These are phyloP conservation scores for Podila verticillata DNA, from an alignment of 192 early-diverging fungal genomes.

Conservation along the genomic window DNA sequence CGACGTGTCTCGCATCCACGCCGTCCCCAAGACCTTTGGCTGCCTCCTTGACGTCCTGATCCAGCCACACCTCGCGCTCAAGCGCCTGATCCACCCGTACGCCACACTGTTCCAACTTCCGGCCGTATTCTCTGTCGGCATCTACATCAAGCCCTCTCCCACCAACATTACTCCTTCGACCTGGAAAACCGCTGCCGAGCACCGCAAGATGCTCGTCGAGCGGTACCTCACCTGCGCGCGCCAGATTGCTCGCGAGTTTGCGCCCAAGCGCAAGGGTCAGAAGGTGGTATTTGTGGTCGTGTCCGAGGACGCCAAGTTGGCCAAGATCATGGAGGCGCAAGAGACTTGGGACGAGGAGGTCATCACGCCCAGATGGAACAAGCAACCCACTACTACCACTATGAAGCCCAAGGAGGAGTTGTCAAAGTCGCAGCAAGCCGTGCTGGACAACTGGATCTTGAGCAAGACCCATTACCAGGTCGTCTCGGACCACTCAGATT, in stretches of 20 bases:
- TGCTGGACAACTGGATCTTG: constrained; percentile 23
- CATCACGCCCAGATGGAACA: constrained; percentile 13
- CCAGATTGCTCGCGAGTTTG: constrained; percentile 28
- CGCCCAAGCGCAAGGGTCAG: constrained; percentile 33
- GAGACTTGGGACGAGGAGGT: constrained; percentile 36
- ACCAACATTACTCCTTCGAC: not conserved
- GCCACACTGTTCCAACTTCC: constrained; percentile 25
- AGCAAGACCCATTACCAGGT: constrained; percentile 34
- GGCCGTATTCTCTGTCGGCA: constrained; percentile 20
- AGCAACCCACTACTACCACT: no score
- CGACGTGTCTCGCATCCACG: constrained; percentile 9
- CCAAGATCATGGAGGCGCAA: constrained; percentile 21
- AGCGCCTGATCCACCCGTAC: constrained; percentile 27
- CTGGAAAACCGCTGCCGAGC: constrained; percentile 5
- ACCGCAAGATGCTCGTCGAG: not conserved
- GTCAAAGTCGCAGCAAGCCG: constrained; percentile 12
- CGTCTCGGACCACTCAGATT: constrained; percentile 31
- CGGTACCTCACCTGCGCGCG: constrained; percentile 29
- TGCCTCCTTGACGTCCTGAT: constrained; percentile 27
- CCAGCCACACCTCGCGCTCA: constrained; percentile 14
- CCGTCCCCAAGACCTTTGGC: constrained; percentile 24
- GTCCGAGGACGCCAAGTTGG: constrained; percentile 16
- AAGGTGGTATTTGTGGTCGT: constrained; percentile 25
- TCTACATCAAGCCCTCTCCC: constrained; percentile 9
- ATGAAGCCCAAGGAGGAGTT: not conserved